Evolutionary conservation across 495 filamentous ascomycete genomes (phyloP).

Genomic region (Penicillium arizonense): DNA sequence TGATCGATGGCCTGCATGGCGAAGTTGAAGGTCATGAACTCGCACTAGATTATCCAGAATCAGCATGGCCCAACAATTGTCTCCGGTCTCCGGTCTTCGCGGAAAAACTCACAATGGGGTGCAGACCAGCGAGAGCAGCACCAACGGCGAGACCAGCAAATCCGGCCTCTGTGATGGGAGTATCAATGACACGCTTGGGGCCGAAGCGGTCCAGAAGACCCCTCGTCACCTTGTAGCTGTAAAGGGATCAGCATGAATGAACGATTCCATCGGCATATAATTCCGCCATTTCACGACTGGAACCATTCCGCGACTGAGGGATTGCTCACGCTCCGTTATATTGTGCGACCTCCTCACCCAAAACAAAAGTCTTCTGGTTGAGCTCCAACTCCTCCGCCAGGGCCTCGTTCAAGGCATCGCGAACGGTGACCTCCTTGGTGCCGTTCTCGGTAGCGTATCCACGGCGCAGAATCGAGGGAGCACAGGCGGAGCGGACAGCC

Average conservation of each 20-base stretch:
- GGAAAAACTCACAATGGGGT: slow-evolving; percentile 75
- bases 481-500: slow-evolving; percentile 48
- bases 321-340: slow-evolving; percentile 87
- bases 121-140: slow-evolving; percentile 88
- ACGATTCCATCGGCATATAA: not conserved
- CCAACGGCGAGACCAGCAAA: slow-evolving; percentile 92
- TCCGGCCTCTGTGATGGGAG: slow-evolving; percentile 94
- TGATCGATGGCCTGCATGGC: slow-evolving; percentile 99
- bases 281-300: not conserved
- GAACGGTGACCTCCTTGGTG: slow-evolving; percentile 88
- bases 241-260: slow-evolving; percentile 7
- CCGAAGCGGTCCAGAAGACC: slow-evolving; percentile 95
- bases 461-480: slow-evolving; percentile 46
- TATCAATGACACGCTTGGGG: slow-evolving; percentile 96
- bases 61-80: not conserved
- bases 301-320: not conserved
- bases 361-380: slow-evolving; percentile 90
- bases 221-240: slow-evolving; percentile 96
- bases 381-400: slow-evolving; percentile 94
- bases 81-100: not conserved
- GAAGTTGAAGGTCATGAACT: slow-evolving; percentile 99
- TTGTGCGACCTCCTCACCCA: slow-evolving; percentile 98
- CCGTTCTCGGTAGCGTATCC: slow-evolving; percentile 57
- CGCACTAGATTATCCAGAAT: slow-evolving; percentile 60
- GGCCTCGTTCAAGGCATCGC: slow-evolving; percentile 96